Evolutionary conservation across 331 rosid genomes (phyloP).

Genomic region (Erythrophleum ivorense): DNA sequence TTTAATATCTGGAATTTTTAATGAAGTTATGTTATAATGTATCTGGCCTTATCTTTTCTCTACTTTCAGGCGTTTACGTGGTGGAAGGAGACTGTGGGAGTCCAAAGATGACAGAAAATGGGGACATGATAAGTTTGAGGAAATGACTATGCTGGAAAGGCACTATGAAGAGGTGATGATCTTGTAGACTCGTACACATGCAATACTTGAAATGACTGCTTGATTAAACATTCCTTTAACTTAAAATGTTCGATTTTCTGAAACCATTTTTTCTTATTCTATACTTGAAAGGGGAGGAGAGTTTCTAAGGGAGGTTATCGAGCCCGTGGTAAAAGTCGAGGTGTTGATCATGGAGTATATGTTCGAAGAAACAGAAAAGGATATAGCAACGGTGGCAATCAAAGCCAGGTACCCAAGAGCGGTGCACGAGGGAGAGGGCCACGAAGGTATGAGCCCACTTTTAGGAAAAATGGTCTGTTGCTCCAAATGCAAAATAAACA

Average conservation of each 20-base stretch:
- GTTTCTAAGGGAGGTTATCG: slow-evolving; percentile 58
- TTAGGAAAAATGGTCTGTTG: slow-evolving; percentile 52
- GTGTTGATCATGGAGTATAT: slow-evolving; percentile 61
- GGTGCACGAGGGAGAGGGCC: slow-evolving; percentile 83
- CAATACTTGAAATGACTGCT: neutral
- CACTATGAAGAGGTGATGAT: slow-evolving; percentile 68
- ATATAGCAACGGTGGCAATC: slow-evolving; percentile 54
- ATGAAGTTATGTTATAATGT: neutral
- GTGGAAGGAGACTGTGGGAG: slow-evolving; percentile 96
- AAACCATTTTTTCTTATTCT: slow-evolving; percentile 17
- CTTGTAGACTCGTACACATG: slow-evolving; percentile 27
- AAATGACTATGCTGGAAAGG: slow-evolving; percentile 71
- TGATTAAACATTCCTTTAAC: neutral
- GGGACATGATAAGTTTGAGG: slow-evolving; percentile 98
- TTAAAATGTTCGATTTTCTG: slow-evolving; percentile 16
- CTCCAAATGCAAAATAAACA: slow-evolving; percentile 59
- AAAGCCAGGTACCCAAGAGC: slow-evolving; percentile 58
- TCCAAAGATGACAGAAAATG: slow-evolving; percentile 88
- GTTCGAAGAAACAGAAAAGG: slow-evolving; percentile 59
- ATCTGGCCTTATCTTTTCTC: neutral
- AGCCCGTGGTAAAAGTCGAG: slow-evolving; percentile 73
- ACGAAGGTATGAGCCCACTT: slow-evolving; percentile 66
- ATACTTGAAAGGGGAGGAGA: slow-evolving; percentile 59
- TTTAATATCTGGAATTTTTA: neutral
- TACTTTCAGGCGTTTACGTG: slow-evolving; percentile 48